phyloP scores from a whole-genome alignment of 2,329 filamentous ascomycete genomes.

The Ascochyta koolunga region DNA sequence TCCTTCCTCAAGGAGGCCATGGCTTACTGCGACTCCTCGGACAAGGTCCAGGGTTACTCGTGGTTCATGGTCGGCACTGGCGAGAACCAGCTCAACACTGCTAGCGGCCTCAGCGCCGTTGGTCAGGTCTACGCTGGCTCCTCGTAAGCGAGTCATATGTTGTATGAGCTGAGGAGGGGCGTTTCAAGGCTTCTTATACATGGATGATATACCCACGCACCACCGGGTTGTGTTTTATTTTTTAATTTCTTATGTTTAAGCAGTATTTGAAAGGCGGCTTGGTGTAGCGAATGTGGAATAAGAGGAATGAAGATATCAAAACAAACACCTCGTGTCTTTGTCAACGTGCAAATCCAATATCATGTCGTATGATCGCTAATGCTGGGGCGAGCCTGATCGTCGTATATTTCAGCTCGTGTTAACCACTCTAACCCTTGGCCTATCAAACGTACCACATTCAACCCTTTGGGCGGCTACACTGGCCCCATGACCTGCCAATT shows the following conservation, averaged over 20 bases:
- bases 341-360: neutral
- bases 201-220: constrained; percentile 15
- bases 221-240: constrained; percentile 13
- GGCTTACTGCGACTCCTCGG: constrained; percentile 41
- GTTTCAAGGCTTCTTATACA: constrained; percentile 13
- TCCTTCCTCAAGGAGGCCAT: constrained; percentile 44
- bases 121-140: constrained; percentile 36
- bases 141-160: constrained; percentile 7
- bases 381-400: neutral
- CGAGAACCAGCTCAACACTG: constrained; percentile 37
- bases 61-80: constrained; percentile 47
- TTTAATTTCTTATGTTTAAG: constrained; percentile 18
- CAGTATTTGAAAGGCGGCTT: constrained; percentile 6
- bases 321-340: neutral
- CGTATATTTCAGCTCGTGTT: neutral
- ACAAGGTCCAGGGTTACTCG: constrained; percentile 43
- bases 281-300: constrained; percentile 13
- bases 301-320: constrained; percentile 1
- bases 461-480: neutral
- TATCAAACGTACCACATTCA: constrained; percentile 8
- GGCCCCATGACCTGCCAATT: neutral
- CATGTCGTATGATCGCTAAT: neutral
- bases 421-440: neutral
- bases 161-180: constrained; percentile 1
- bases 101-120: constrained; percentile 24